These are phyloP conservation scores for Fraxinus albicans DNA, from an alignment of 305 asterid genomes.

Conservation along the genomic window DNA sequence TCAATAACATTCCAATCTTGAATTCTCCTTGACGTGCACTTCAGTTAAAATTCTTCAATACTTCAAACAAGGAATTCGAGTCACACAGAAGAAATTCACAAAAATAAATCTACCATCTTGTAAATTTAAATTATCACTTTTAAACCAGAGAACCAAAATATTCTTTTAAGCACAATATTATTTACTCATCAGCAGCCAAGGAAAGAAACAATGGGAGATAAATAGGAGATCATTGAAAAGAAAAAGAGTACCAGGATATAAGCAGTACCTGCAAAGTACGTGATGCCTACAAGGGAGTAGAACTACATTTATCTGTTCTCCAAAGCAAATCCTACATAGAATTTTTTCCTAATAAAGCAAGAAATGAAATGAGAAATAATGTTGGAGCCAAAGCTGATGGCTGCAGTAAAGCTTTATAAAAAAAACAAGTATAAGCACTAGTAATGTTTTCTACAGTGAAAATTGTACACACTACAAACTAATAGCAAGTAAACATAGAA, in stretches of 20 bases:
- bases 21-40: too few relatives aligned
- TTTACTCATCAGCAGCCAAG: not conserved
- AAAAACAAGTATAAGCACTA: not conserved
- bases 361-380: constrained; percentile 18
- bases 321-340: constrained; percentile 93
- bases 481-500: not conserved
- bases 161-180: not conserved
- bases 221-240: not conserved
- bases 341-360: constrained; percentile 68
- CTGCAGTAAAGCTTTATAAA: not conserved
- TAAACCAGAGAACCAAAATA: not conserved
- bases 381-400: not conserved
- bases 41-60: too few relatives aligned
- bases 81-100: not conserved
- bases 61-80: too few relatives aligned
- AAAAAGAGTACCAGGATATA: not conserved
- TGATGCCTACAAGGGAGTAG: constrained; percentile 95
- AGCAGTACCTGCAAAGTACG: constrained; percentile 78
- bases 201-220: not conserved
- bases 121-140: not conserved
- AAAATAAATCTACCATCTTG: not conserved
- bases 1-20: too few relatives aligned
- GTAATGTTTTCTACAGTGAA: not conserved
- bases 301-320: constrained; percentile 71
- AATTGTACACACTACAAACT: not conserved